Evolutionary conservation across 2,329 filamentous ascomycete species (phyloP), one percentile per base, ranked within the genome.

Genomic region (Colletotrichum caudatum): DNA sequence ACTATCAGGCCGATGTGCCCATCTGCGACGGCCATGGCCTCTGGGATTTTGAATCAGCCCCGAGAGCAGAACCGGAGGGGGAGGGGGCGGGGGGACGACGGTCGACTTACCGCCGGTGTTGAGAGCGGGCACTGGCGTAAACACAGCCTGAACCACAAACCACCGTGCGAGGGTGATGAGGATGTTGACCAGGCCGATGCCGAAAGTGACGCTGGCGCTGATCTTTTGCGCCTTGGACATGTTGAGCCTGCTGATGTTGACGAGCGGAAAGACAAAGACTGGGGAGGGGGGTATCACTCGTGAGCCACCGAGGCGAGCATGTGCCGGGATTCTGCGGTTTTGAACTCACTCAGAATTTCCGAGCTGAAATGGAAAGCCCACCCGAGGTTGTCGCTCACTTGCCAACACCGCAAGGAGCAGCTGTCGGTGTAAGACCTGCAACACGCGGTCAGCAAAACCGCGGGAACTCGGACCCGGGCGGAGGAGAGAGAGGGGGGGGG

Each of bases 231-330:
- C 54, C 20, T 57, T 41, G 2, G 54, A 39, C 54, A 57, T 57
- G 35, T 57, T 57, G 35, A 57, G 14, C 35, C 23, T 39, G 54
- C 54, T 57, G 12, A 57, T 57, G 6, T 8, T 26, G 35, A 57
- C 54, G n/a, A 57, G 54, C 54, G 54, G 54, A 23, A 57, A 14
- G 20, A 57, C 11, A 12, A 57, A 57, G 7, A 57, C 54, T 57
- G 12, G 12, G 4, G 5, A n/a, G 26, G 3, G 29, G 29, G 14
- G 5, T 16, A 23, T 37, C 11, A 16, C 12, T n/a, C 7, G 53
- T 57, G 5, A 57, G 35, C 7, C 2, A 4, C 9, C 3, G 35
- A 57, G 29, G 33, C n/a, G 35, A 39, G 11, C 0, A 2, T 44
- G 12, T 6, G 14, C 2, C 8, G 20, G 14, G n/a, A 4, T 12